phyloP scores from a whole-genome alignment of 2,329 filamentous ascomycete species.

The Fusarium sp. region DNA sequence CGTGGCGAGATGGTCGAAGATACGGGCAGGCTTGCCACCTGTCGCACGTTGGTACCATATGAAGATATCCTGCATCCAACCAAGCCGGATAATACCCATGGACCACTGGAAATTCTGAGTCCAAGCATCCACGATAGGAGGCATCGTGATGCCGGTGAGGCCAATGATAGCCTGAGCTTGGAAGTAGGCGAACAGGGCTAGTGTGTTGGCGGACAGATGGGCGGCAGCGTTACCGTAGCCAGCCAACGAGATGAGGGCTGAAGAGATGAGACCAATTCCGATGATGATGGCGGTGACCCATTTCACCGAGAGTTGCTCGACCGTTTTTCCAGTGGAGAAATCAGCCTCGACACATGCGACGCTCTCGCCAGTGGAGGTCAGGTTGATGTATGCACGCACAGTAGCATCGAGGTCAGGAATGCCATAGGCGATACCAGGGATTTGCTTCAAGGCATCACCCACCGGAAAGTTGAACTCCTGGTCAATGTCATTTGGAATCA shows the following conservation, averaged over 20 bases:
- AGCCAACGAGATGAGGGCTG: slow-evolving; percentile 87
- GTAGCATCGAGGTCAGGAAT: slow-evolving; percentile 92
- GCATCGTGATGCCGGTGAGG: slow-evolving; percentile 82
- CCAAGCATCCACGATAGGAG: slow-evolving; percentile 91
- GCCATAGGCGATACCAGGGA: slow-evolving; percentile 88
- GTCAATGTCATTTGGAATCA: slow-evolving; percentile 85
- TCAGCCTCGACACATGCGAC: slow-evolving; percentile 89
- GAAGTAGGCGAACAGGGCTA: slow-evolving; percentile 93
- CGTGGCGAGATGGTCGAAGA: slow-evolving; percentile 79
- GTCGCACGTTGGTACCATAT: slow-evolving; percentile 98
- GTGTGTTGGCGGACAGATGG: slow-evolving; percentile 91
- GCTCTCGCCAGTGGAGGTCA: slow-evolving; percentile 69
- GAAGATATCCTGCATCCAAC: slow-evolving; percentile 86
- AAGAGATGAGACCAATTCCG: slow-evolving; percentile 83
- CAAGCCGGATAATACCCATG: slow-evolving; percentile 91
- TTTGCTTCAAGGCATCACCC: slow-evolving; percentile 67
- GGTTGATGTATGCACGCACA: slow-evolving; percentile 84
- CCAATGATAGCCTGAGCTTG: slow-evolving; percentile 93
- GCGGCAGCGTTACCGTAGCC: slow-evolving; percentile 95
- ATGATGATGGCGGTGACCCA: slow-evolving; percentile 92
- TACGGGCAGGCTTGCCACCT: slow-evolving; percentile 83
- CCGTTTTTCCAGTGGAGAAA: slow-evolving; percentile 91
- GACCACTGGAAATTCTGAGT: slow-evolving; percentile 99
- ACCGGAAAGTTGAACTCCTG: slow-evolving; percentile 77
- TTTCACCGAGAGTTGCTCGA: slow-evolving; percentile 87